phyloP scores from a whole-genome alignment of 192 early-diverging fungal species.

The Linnemannia schmuckeri region DNA sequence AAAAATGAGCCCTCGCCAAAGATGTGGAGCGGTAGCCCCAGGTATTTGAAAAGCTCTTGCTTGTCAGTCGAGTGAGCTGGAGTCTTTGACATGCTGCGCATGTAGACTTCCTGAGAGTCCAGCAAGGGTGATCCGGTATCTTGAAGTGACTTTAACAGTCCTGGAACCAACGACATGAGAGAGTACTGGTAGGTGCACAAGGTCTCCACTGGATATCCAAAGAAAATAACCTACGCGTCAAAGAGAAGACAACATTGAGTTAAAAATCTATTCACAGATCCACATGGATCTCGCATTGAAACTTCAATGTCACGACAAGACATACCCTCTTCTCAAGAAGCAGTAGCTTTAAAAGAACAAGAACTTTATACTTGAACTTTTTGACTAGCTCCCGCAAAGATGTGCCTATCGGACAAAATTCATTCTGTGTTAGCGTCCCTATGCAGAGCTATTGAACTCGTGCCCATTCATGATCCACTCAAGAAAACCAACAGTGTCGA shows the following conservation, averaged over 20 bases:
- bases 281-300: neutral
- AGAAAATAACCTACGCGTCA: conserved; percentile 75
- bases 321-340: conserved; percentile 78
- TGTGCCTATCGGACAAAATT: conserved; percentile 60
- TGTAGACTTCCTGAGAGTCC: conserved; percentile 57
- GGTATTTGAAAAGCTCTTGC: conserved; percentile 60
- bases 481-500: neutral
- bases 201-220: conserved; percentile 84
- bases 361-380: conserved; percentile 81
- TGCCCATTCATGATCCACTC: neutral
- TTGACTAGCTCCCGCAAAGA: conserved; percentile 78
- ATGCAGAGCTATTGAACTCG: neutral
- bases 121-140: conserved; percentile 64
- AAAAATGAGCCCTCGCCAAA: conserved; percentile 80
- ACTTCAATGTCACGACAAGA: neutral
- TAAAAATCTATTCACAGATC: neutral
- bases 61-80: conserved; percentile 58
- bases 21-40: conserved; percentile 71
- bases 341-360: conserved; percentile 82
- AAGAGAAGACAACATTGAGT: neutral
- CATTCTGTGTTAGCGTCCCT: neutral
- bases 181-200: conserved; percentile 86
- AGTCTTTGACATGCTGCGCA: conserved; percentile 56
- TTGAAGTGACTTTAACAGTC: conserved; percentile 61
- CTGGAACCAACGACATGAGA: conserved; percentile 80